phyloP scores from a whole-genome alignment of 2,329 filamentous ascomycete species.

The Phyllosticta citrichinensis region DNA sequence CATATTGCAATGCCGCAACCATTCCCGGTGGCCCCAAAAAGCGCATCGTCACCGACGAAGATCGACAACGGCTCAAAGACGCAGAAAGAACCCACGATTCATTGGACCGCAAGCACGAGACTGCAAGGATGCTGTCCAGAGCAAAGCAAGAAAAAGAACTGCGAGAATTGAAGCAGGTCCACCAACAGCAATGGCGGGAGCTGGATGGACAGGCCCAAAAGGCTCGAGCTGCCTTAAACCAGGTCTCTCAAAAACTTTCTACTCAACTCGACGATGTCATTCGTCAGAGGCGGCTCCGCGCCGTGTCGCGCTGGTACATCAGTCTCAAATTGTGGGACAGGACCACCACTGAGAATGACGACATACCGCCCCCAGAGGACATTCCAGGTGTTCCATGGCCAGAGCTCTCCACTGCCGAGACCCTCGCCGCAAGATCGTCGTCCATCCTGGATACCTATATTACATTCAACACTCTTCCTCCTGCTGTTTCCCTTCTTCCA shows the following conservation, averaged over 20 bases:
- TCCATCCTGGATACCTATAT: slow-evolving; percentile 7
- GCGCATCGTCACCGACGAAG: slow-evolving; percentile 34
- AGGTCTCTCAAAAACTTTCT: not conserved
- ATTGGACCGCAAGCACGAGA: slow-evolving; percentile 33
- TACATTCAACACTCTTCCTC: slow-evolving; percentile 7
- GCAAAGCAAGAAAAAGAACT: slow-evolving; percentile 34
- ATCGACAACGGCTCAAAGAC: slow-evolving; percentile 33
- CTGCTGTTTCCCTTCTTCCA: slow-evolving; percentile 5
- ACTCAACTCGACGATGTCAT: slow-evolving; percentile 1
- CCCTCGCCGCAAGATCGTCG: slow-evolving; percentile 1
- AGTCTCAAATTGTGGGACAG: slow-evolving; percentile 6
- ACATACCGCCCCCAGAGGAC: not conserved
- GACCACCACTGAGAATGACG: not conserved
- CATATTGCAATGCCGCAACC: slow-evolving; percentile 33
- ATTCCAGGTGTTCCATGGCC: slow-evolving; percentile 4
- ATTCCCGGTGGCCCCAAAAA: slow-evolving; percentile 11
- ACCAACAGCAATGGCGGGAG: not conserved
- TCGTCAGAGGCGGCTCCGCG: not conserved
- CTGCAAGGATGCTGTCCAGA: slow-evolving; percentile 37
- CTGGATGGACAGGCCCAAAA: not conserved
- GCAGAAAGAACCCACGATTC: slow-evolving; percentile 28
- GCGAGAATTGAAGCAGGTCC: slow-evolving; percentile 12
- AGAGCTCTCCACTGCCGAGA: not conserved
- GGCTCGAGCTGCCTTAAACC: not conserved
- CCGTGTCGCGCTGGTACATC: slow-evolving; percentile 5